Evolutionary conservation across 371 early-diverging fungal species (phyloP).

Genomic region (Nematocida displodere): DNA sequence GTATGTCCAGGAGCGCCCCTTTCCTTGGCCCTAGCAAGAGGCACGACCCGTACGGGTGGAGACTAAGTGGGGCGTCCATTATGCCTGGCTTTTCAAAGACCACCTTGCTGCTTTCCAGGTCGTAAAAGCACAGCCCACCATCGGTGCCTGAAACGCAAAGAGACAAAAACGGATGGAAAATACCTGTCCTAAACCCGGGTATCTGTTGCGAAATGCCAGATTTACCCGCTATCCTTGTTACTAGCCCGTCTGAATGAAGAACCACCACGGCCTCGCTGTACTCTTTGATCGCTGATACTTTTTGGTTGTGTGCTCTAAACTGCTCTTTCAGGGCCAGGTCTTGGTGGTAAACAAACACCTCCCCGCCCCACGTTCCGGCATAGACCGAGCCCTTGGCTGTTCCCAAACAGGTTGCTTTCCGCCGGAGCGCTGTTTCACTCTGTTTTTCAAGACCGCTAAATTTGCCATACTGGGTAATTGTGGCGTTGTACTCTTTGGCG

Average conservation of each 20-base stretch:
- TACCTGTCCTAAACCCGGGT: background rate
- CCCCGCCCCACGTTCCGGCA: slow-evolving; percentile 1
- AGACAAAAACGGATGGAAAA: background rate
- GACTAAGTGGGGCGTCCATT: background rate
- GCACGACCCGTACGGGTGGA: background rate
- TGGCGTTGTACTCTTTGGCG: background rate
- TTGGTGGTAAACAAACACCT: slow-evolving; percentile 30
- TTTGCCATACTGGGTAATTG: background rate
- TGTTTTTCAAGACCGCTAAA: background rate
- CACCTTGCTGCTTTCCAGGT: background rate
- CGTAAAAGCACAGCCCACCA: background rate
- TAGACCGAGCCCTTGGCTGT: background rate
- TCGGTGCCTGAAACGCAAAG: slow-evolving; percentile 9
- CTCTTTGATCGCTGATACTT: background rate
- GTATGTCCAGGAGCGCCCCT: slow-evolving; percentile 1
- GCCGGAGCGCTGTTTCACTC: background rate
- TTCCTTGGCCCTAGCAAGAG: background rate
- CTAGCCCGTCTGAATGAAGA: slow-evolving; percentile 11
- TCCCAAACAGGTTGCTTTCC: background rate
- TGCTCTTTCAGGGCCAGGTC: background rate
- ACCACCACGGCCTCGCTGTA: background rate
- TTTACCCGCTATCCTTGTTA: background rate
- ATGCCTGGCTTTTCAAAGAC: background rate
- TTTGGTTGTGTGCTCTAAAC: background rate
- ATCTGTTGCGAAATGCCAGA: background rate